Conservation (phyloP, 169 alveolate genomes). For the Cryptosporidium felis region DNA sequence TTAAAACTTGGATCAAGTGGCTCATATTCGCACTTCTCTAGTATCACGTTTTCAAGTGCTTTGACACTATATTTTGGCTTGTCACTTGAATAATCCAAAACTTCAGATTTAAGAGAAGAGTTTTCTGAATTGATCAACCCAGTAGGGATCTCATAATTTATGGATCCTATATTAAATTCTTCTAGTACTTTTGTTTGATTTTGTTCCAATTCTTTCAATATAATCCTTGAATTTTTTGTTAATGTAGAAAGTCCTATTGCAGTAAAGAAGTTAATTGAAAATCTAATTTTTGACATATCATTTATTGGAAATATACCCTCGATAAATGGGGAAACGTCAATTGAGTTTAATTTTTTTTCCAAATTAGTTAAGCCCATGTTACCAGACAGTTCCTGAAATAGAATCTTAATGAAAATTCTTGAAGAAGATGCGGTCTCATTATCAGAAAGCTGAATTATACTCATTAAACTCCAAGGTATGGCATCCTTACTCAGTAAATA, state of each 20-base stretch:
- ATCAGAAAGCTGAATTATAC: conserved; percentile 92
- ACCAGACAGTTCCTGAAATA: conserved; percentile 92
- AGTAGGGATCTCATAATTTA: too few relatives aligned
- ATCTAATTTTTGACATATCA: conserved; percentile 92
- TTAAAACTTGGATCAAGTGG: too few relatives aligned
- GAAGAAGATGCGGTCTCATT: conserved; percentile 96
- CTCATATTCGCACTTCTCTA: too few relatives aligned
- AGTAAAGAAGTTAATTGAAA: conserved; percentile 96
- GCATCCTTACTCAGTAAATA: conserved; percentile 92
- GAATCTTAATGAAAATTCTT: conserved; percentile 95
- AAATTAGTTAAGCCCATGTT: conserved; percentile 83
- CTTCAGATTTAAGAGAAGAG: too few relatives aligned
- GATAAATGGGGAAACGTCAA: conserved; percentile 84
- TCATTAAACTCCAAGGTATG: conserved; percentile 89
- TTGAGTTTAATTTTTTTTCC: conserved; percentile 82
- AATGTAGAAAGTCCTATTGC: conserved; percentile 96
- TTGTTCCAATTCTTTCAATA: conserved; percentile 75
- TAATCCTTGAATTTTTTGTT: conserved; percentile 91
- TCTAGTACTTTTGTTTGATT: conserved; percentile 23
- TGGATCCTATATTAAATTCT: not conserved
- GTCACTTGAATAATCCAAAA: not conserved
- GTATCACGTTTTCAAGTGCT: too few relatives aligned
- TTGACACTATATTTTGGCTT: too few relatives aligned
- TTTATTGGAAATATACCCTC: conserved; percentile 94
- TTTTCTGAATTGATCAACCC: too few relatives aligned